These are phyloP conservation scores for Tricholoma furcatifolium DNA, from an alignment of 768 basidiomycete species.

Conservation along the genomic window DNA sequence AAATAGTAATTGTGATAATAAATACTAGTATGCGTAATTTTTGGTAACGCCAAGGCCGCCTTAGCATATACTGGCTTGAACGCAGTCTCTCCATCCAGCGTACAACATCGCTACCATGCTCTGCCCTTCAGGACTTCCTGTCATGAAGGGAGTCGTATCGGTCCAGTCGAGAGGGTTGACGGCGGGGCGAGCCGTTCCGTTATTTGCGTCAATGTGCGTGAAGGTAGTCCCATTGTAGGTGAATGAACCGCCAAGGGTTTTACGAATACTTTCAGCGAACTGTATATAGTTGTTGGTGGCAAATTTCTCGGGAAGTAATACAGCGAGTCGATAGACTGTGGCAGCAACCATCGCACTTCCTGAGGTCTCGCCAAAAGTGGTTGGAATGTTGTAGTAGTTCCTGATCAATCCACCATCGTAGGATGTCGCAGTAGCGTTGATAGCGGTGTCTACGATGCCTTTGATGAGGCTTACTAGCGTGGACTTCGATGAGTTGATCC, in stretches of 20 bases:
- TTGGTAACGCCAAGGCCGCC: not conserved
- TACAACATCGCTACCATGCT: slow-evolving; percentile 37
- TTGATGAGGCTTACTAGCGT: slow-evolving; percentile 20
- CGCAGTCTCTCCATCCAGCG: slow-evolving; percentile 39
- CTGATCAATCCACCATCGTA: slow-evolving; percentile 15
- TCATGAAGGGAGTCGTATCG: slow-evolving; percentile 28
- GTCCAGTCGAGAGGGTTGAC: slow-evolving; percentile 35
- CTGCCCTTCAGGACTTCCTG: slow-evolving; percentile 39
- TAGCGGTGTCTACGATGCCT: slow-evolving; percentile 23
- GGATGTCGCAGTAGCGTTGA: slow-evolving; percentile 8
- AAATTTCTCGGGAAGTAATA: slow-evolving; percentile 29
- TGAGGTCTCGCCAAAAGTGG: slow-evolving; percentile 21
- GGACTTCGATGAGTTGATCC: slow-evolving; percentile 10
- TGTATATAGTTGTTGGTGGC: slow-evolving; percentile 21
- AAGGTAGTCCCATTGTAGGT: slow-evolving; percentile 6
- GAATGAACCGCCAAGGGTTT: slow-evolving; percentile 21
- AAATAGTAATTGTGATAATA: too few species aligned
- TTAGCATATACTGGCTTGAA: slow-evolving; percentile 8
- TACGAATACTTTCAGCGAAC: slow-evolving; percentile 34
- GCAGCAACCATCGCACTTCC: slow-evolving; percentile 17
- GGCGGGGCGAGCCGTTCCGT: slow-evolving; percentile 32
- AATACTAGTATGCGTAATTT: too few species aligned
- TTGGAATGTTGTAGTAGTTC: slow-evolving; percentile 17
- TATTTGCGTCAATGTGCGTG: slow-evolving; percentile 23
- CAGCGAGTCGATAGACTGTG: slow-evolving; percentile 30